Percentiles rank a stretch among this genome's conserved stretches.
phyloP scores from a whole-genome alignment of 78 protist species.

The Dictyostelium intermedium region DNA sequence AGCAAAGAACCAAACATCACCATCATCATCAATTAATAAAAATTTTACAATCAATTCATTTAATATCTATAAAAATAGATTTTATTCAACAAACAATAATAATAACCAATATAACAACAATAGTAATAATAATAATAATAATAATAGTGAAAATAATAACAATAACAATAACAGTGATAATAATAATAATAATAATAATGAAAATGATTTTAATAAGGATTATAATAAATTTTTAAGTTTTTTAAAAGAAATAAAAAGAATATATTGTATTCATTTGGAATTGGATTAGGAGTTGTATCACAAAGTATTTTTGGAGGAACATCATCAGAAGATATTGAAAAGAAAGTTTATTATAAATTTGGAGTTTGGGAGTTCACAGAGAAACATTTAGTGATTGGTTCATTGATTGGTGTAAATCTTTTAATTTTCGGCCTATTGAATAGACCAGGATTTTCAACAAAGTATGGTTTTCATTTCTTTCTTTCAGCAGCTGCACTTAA shows the following conservation, averaged over 20 bases:
- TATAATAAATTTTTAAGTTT: neutral
- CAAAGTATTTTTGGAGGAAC: neutral
- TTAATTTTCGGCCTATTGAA: neutral
- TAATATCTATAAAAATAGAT: neutral
- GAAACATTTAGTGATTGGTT: conserved; percentile 1
- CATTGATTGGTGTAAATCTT: conserved; percentile 6
- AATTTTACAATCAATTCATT: neutral
- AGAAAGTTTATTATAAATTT: neutral
- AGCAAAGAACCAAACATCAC: neutral
- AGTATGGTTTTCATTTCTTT: conserved; percentile 5
- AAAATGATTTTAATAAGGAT: neutral
- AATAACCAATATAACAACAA: neutral
- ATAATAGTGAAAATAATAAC: neutral
- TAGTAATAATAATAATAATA: neutral
- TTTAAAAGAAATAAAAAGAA: neutral
- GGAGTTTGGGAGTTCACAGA: neutral
- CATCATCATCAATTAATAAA: neutral
- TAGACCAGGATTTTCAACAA: neutral
- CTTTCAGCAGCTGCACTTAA: neutral
- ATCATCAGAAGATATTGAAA: neutral
- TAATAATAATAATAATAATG: neutral
- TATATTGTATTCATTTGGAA: conserved; percentile 3
- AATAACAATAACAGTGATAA: neutral
- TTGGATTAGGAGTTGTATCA: neutral
- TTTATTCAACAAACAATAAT: neutral